Percentiles rank a stretch among this genome's conserved stretches.
Conservation (phyloP, 2,329 filamentous ascomycete genomes). For the Calonectria pseudoreteaudii region DNA sequence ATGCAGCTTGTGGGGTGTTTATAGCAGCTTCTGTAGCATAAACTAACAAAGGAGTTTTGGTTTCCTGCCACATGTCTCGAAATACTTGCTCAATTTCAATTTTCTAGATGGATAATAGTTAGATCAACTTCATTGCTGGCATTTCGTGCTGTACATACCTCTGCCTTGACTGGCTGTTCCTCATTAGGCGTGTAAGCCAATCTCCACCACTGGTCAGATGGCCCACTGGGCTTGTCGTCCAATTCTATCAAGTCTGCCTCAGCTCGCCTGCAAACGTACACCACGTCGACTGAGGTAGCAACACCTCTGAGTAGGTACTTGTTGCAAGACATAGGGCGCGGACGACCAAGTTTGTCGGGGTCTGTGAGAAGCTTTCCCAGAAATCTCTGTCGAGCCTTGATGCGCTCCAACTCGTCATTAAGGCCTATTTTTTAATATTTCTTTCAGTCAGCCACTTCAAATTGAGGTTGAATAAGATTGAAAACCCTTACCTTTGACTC, state of each 20-base stretch:
- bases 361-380: slow-evolving; percentile 54
- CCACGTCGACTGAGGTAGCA: slow-evolving; percentile 57
- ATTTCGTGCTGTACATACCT: slow-evolving; percentile 53
- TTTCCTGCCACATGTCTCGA: slow-evolving; percentile 59
- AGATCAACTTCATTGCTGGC: not conserved
- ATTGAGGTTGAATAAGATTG: not conserved
- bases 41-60: slow-evolving; percentile 60
- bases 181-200: slow-evolving; percentile 56
- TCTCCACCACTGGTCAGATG: slow-evolving; percentile 68
- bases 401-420: slow-evolving; percentile 45
- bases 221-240: slow-evolving; percentile 44
- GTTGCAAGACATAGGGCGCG: slow-evolving; percentile 55
- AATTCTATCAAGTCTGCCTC: slow-evolving; percentile 57
- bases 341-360: slow-evolving; percentile 51
- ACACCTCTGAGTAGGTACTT: slow-evolving; percentile 65
- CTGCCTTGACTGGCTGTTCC: slow-evolving; percentile 57
- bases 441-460: slow-evolving; percentile 36
- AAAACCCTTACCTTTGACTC: slow-evolving; percentile 50
- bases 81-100: slow-evolving; percentile 59
- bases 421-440: slow-evolving; percentile 38
- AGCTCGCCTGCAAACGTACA: slow-evolving; percentile 62
- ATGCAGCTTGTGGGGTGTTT: slow-evolving; percentile 38
- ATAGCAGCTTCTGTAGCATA: slow-evolving; percentile 62
- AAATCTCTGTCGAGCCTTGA: slow-evolving; percentile 51
- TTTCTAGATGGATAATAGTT: slow-evolving; percentile 56